phyloP scores from a whole-genome alignment of 106 monocot species.

The Allium sativum region DNA sequence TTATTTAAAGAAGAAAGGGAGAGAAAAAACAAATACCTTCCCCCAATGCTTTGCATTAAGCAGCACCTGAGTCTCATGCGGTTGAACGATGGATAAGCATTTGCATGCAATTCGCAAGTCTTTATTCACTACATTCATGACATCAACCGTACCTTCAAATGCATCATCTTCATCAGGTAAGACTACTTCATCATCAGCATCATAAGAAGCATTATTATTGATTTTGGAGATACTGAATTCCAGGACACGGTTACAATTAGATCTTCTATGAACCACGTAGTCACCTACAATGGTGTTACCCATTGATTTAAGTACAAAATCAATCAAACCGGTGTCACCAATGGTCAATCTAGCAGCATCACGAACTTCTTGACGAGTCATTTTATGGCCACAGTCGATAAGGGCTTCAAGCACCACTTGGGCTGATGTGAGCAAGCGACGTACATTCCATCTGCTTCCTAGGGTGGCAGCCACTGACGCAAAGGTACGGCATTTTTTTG shows the following conservation, averaged over 20 bases:
- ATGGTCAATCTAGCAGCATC: slow-evolving; percentile 58
- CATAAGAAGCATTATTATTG: background rate
- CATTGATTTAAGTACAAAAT: slow-evolving; percentile 88
- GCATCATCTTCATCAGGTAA: background rate
- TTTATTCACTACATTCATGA: slow-evolving; percentile 21
- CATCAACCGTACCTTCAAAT: background rate
- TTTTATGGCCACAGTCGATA: slow-evolving; percentile 22
- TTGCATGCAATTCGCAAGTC: slow-evolving; percentile 39
- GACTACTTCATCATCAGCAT: background rate
- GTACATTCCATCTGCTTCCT: slow-evolving; percentile 63
- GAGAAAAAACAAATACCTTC: slow-evolving; percentile 39
- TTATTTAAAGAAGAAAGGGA: no score
- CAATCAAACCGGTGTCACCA: slow-evolving; percentile 92
- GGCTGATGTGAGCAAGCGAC: slow-evolving; percentile 47
- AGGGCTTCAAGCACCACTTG: slow-evolving; percentile 65
- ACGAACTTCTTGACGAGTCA: slow-evolving; percentile 88
- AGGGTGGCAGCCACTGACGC: slow-evolving; percentile 34
- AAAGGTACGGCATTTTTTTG: slow-evolving; percentile 37
- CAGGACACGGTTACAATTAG: slow-evolving; percentile 57
- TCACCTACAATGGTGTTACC: slow-evolving; percentile 44
- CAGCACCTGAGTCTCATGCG: slow-evolving; percentile 27
- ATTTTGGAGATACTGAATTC: slow-evolving; percentile 45
- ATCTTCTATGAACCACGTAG: slow-evolving; percentile 45
- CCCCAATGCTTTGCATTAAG: slow-evolving; percentile 73
- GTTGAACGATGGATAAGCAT: slow-evolving; percentile 16